A percentile compares a stretch with the other conserved stretches of the same genome.
These are phyloP conservation scores for Tulasnella sp. DNA, from an alignment of 768 basidiomycete species.

Conservation along the genomic window DNA sequence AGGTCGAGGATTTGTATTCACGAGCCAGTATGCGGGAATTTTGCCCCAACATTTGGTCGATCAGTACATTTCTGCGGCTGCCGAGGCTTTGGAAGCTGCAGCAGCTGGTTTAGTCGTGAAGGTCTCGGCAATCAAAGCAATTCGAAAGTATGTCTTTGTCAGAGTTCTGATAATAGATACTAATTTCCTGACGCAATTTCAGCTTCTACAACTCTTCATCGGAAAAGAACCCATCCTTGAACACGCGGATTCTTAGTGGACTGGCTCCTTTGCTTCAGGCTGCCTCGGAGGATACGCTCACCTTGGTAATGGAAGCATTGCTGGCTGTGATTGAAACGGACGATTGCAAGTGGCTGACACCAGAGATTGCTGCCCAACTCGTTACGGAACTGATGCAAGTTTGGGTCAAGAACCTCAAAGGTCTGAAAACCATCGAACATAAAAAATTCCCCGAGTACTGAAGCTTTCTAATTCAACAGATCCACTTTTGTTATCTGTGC, in stretches of 20 bases:
- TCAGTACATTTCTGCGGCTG: conserved; percentile 78
- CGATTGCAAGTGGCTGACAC: conserved; percentile 56
- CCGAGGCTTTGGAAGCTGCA: conserved; percentile 66
- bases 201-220: conserved; percentile 43
- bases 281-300: conserved; percentile 78
- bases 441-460: not conserved
- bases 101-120: conserved; percentile 77
- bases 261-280: conserved; percentile 71
- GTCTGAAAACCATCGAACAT: conserved; percentile 28
- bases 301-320: conserved; percentile 76
- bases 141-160: conserved; percentile 61
- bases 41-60: conserved; percentile 59
- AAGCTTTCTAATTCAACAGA: conserved; percentile 34
- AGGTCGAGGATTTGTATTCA: conserved; percentile 88
- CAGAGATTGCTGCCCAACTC: conserved; percentile 51
- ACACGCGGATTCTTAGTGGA: conserved; percentile 60
- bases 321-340: conserved; percentile 66
- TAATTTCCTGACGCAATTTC: conserved; percentile 38
- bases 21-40: conserved; percentile 69
- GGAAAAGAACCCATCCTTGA: conserved; percentile 45
- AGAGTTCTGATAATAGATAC: too few species aligned
- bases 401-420: conserved; percentile 80
- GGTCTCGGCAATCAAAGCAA: conserved; percentile 83
- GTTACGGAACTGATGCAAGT: conserved; percentile 58
- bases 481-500: conserved; percentile 75